phyloP scores from a whole-genome alignment of 495 filamentous ascomycete genomes.

The Chaetomium fimeti region DNA sequence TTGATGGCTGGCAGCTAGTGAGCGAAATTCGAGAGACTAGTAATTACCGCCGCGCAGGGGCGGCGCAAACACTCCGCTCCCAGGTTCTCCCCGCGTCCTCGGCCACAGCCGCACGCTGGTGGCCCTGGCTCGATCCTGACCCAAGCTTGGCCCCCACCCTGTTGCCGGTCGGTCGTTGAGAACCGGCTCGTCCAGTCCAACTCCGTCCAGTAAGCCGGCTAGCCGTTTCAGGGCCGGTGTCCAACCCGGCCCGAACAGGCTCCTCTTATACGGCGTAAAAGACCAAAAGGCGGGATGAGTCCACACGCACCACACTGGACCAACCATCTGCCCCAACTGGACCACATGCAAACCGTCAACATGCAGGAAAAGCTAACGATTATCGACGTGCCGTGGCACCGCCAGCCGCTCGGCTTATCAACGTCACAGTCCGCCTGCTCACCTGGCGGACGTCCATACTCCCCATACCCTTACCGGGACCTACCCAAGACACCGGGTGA shows the following conservation, averaged over 20 bases:
- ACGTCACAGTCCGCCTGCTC: background rate
- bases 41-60: background rate
- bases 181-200: too few species aligned
- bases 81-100: background rate
- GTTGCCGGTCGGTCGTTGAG: too few species aligned
- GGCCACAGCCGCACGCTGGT: background rate
- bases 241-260: background rate
- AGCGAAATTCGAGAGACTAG: background rate
- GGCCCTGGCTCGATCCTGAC: background rate
- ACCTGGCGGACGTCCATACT: background rate
- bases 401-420: background rate
- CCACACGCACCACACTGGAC: background rate
- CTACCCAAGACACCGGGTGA: background rate
- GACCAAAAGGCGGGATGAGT: background rate
- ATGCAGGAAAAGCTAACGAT: background rate
- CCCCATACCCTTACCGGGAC: constrained; percentile 12
- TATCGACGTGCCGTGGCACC: background rate
- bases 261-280: background rate
- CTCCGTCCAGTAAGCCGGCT: too few species aligned
- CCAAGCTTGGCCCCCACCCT: background rate
- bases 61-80: background rate
- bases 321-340: background rate
- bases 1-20: background rate
- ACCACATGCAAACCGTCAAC: background rate
- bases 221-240: constrained; percentile 1